Base-by-base conservation (phyloP, 768 basidiomycete species). In the Vishniacozyma victoriae region DNA sequence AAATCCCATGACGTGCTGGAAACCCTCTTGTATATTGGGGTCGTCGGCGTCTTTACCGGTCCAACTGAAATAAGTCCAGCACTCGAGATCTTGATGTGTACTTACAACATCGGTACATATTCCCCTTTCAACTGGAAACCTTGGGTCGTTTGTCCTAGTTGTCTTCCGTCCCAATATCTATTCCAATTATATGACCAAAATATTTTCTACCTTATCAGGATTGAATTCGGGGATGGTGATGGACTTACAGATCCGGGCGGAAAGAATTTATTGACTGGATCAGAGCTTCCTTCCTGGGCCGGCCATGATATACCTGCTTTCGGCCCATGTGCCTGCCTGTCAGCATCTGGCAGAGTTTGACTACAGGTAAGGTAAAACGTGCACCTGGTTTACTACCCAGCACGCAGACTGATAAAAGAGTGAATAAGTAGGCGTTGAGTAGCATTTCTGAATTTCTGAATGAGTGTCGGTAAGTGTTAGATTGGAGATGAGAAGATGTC, bases 251-350 rank as follows among this genome's bases (percentile, higher is more conserved):
- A 67, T 5, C 46, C 57, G 5, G 56, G 49, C 35, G 53, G 39
- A 41, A 67, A 67, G 53, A 67, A 67, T 29, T 59, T 57, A 2
- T 54, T 52, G 13, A 67, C 29, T 1, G 64, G 64, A 42, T 67
- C 62, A 13, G 62, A 64, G 3, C 59, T 55, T 3, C 19, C 41
- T 33, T 67, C 64, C 33, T 67, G 64, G 2, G 54, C 42, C 3
- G 64, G 64, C 64, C 64, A 67, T 48, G 59, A 60, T 37, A 67
- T 57, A 1, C 64, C 64, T 15, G 44, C 64, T 33, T 33, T 33
- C n/a, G n/a, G n/a, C n/a, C n/a, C n/a, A n/a, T n/a, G n/a, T n/a
- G n/a, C n/a, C n/a, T n/a, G n/a, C n/a, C n/a, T n/a, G n/a, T n/a
- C n/a, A n/a, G n/a, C n/a, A n/a, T n/a, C n/a, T n/a, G n/a, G n/a